Percentiles rank a stretch among this genome's conserved stretches.
phyloP scores from a whole-genome alignment of 345 rosid genomes.

The Litchi chinensis region DNA sequence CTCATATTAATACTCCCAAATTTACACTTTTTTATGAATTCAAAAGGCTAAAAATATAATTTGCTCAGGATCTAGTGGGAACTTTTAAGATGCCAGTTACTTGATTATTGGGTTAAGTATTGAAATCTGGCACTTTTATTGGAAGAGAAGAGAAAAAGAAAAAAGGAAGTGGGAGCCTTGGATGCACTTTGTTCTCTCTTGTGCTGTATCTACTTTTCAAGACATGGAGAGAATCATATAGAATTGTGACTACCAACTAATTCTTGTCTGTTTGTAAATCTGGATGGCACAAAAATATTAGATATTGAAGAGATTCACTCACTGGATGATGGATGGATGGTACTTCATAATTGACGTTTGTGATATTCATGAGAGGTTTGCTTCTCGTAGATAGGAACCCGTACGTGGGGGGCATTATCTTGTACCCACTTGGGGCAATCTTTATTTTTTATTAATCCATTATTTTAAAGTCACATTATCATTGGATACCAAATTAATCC shows the following conservation, averaged over 20 bases:
- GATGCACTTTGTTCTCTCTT: neutral
- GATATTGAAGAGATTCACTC: neutral
- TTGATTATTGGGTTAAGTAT: too few relatives aligned
- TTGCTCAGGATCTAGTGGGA: too few relatives aligned
- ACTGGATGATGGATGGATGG: too few relatives aligned
- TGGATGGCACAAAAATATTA: neutral
- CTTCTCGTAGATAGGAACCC: neutral
- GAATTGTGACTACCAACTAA: neutral
- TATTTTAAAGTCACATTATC: neutral
- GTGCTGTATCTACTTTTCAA: neutral
- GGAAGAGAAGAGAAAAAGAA: too few relatives aligned
- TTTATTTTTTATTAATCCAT: too few relatives aligned
- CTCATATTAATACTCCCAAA: too few relatives aligned
- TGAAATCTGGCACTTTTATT: too few relatives aligned
- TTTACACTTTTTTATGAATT: too few relatives aligned
- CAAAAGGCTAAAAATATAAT: too few relatives aligned
- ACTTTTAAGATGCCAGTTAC: too few relatives aligned
- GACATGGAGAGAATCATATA: neutral
- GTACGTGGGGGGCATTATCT: neutral
- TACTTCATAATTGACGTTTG: conserved; percentile 2
- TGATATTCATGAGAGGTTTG: neutral
- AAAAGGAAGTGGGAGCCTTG: too few relatives aligned
- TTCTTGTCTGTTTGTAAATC: neutral
- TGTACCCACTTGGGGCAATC: neutral
- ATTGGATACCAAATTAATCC: conserved; percentile 16